Evolutionary conservation across 768 basidiomycete species (phyloP).

Genomic region (Boletus pseudo-olivaceus): DNA sequence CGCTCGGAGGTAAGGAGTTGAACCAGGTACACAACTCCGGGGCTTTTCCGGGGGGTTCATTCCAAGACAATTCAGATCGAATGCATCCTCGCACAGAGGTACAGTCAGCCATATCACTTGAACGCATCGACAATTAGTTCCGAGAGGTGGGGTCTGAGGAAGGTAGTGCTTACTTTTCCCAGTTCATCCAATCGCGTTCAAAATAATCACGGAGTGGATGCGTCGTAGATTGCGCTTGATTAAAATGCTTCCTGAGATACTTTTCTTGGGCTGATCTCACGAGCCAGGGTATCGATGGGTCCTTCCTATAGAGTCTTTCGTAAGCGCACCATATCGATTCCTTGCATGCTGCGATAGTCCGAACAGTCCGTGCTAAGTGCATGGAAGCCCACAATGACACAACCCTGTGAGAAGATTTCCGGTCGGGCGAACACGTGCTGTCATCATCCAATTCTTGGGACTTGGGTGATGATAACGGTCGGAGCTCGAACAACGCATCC

Average conservation of each 20-base stretch:
- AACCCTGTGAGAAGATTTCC: slow-evolving; percentile 24
- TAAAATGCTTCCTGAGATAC: slow-evolving; percentile 23
- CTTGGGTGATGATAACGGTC: slow-evolving; percentile 19
- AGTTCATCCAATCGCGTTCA: slow-evolving; percentile 62
- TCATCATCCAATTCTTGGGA: slow-evolving; percentile 30
- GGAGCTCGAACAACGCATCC: slow-evolving; percentile 32
- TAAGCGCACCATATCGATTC: slow-evolving; percentile 70
- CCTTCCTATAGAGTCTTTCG: slow-evolving; percentile 41
- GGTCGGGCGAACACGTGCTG: slow-evolving; percentile 6
- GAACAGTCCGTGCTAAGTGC: slow-evolving; percentile 61
- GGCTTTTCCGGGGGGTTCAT: slow-evolving; percentile 42
- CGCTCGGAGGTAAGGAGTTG: slow-evolving; percentile 20
- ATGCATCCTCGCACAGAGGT: slow-evolving; percentile 56
- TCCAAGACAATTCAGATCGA: slow-evolving; percentile 48
- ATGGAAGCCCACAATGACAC: slow-evolving; percentile 52
- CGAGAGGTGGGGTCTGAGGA: neutral
- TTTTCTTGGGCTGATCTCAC: slow-evolving; percentile 35
- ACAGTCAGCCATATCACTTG: slow-evolving; percentile 74
- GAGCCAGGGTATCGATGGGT: slow-evolving; percentile 36
- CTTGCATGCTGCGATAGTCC: slow-evolving; percentile 58
- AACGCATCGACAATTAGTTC: slow-evolving; percentile 8
- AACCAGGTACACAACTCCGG: slow-evolving; percentile 58
- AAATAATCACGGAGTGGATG: slow-evolving; percentile 54
- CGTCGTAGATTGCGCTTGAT: slow-evolving; percentile 18
- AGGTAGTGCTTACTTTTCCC: slow-evolving; percentile 54